Conservation (phyloP, 1,284 basidiomycete genomes). For the Phylloboletellus chloephorus region DNA sequence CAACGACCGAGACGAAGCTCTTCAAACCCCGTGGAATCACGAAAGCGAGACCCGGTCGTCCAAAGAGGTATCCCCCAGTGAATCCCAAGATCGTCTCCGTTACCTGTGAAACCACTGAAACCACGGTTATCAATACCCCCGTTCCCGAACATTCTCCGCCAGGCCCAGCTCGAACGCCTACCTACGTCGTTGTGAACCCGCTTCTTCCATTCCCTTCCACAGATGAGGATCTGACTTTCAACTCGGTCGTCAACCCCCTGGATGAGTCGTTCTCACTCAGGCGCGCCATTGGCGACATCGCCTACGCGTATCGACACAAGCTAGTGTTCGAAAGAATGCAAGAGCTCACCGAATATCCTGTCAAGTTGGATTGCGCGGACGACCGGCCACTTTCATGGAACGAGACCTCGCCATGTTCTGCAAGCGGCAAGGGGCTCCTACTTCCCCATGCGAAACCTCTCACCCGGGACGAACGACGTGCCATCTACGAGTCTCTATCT, state of each 20-base stretch:
- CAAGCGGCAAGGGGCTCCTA: conserved; percentile 18
- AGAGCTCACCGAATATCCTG: conserved; percentile 19
- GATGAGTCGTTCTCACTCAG: conserved; percentile 26
- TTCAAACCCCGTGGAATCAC: conserved; percentile 27
- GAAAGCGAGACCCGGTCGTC: conserved; percentile 28
- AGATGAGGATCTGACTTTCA: conserved; percentile 11
- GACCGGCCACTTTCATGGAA: conserved; percentile 17
- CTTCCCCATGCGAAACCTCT: conserved; percentile 35
- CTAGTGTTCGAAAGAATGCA: conserved; percentile 25
- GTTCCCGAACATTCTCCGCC: conserved; percentile 11
- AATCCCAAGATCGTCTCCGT: conserved; percentile 7
- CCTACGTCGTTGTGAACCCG: conserved; percentile 27
- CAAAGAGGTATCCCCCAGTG: conserved; percentile 18
- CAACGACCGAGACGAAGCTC: conserved; percentile 14
- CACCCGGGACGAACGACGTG: conserved; percentile 41
- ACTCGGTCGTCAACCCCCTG: conserved; percentile 16
- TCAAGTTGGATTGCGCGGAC: conserved; percentile 8
- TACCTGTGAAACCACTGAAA: conserved; percentile 10
- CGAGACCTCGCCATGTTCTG: conserved; percentile 18
- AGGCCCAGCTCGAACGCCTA: neutral
- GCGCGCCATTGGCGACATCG: conserved; percentile 25
- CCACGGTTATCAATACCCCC: conserved; percentile 2
- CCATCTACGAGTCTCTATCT: conserved; percentile 48
- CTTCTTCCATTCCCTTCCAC: conserved; percentile 11
- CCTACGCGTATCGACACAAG: conserved; percentile 25